A percentile compares a stretch with the other conserved stretches of the same genome.
Conservation (phyloP, 768 basidiomycete species). For the Russula griseocarnosa region DNA sequence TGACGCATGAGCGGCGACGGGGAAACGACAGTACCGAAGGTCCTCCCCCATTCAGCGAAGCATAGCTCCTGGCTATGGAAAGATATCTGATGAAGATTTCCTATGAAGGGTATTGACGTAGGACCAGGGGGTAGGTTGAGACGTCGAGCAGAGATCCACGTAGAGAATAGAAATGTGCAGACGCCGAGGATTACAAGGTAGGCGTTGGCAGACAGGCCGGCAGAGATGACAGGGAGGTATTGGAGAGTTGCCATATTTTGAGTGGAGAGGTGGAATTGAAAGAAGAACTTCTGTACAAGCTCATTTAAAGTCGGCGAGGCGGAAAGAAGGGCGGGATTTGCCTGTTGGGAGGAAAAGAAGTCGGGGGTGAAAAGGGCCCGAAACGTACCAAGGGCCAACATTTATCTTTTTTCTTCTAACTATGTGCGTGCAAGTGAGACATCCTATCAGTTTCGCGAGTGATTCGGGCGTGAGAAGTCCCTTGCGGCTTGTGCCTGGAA, state of each 20-base stretch:
- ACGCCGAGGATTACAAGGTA: slow-evolving; percentile 11
- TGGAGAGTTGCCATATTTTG: slow-evolving; percentile 4
- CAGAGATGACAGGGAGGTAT: neutral
- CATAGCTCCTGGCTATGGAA: slow-evolving; percentile 29
- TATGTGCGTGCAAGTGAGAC: neutral
- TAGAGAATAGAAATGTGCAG: slow-evolving; percentile 25
- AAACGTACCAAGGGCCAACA: neutral
- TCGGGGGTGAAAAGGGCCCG: neutral
- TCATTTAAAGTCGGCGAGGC: slow-evolving; percentile 7
- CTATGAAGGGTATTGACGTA: slow-evolving; percentile 33
- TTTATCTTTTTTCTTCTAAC: too few relatives aligned
- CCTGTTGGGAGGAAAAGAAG: slow-evolving; percentile 5
- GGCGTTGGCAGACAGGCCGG: neutral
- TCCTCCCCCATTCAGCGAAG: slow-evolving; percentile 32
- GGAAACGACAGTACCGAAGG: slow-evolving; percentile 32
- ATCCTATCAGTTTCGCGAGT: too few relatives aligned
- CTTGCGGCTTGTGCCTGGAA: slow-evolving; percentile 16
- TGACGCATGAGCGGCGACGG: neutral
- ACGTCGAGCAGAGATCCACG: slow-evolving; percentile 25
- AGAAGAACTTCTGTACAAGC: neutral
- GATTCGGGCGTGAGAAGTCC: neutral
- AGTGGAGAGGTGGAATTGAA: neutral
- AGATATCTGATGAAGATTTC: slow-evolving; percentile 34
- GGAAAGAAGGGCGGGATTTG: slow-evolving; percentile 8
- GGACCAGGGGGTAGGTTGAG: slow-evolving; percentile 34